These are phyloP conservation scores for Aspergillus ustus DNA, from an alignment of 2,329 filamentous ascomycete species.

Conservation along the genomic window DNA sequence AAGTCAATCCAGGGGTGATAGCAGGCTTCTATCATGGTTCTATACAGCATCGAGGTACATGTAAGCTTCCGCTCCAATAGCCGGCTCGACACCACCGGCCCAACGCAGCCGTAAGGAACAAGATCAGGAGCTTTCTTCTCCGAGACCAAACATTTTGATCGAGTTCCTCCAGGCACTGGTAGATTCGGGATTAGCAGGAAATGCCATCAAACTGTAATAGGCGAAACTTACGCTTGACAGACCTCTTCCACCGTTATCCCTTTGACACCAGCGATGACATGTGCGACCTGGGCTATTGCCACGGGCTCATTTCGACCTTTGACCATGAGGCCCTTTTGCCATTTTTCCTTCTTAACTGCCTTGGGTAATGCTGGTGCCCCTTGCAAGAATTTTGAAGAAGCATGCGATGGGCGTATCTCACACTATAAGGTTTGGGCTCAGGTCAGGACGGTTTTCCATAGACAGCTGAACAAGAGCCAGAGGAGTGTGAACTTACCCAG, in stretches of 20 bases:
- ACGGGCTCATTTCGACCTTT: constrained; percentile 95
- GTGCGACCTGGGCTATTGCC: constrained; percentile 83
- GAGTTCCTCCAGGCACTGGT: constrained; percentile 77
- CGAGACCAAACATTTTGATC: constrained; percentile 75
- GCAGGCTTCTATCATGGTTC: background rate
- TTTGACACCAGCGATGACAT: constrained; percentile 85
- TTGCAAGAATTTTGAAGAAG: constrained; percentile 74
- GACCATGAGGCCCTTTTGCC: constrained; percentile 83
- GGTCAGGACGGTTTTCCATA: background rate
- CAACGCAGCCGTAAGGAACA: background rate
- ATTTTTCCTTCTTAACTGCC: constrained; percentile 94
- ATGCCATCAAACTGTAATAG: background rate
- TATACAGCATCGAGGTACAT: constrained; percentile 2
- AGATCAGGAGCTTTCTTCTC: constrained; percentile 42
- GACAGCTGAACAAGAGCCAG: background rate
- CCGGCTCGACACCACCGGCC: background rate
- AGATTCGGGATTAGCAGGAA: constrained; percentile 27
- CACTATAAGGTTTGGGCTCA: constrained; percentile 57
- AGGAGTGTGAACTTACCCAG: constrained; percentile 57
- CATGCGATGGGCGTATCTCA: constrained; percentile 87
- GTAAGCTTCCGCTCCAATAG: background rate
- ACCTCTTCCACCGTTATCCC: constrained; percentile 78
- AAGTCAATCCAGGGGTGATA: background rate
- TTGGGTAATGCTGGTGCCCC: constrained; percentile 75
- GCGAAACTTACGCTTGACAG: constrained; percentile 68